Evolutionary conservation across 371 early-diverging fungal genomes (phyloP), one percentile per base, ranked within the genome.

Genomic region (Saksenaea vasiformis): DNA sequence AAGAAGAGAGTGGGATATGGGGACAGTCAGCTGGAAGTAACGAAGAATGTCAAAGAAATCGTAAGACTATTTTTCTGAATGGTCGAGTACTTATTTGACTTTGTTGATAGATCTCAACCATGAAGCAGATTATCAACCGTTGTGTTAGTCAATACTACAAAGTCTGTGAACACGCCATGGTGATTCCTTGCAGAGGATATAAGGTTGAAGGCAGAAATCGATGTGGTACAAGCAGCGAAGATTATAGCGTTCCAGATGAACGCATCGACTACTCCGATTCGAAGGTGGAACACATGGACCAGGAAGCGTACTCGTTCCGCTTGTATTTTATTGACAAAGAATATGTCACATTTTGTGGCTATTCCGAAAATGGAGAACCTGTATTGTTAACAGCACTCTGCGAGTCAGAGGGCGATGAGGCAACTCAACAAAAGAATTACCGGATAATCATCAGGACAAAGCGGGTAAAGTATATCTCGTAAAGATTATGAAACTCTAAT

Each of bases 341-440:
- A 0, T 80, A 80, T 56, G 62, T 61, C 17, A 77, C 78, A 9
- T 69, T 77, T 43, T 64, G 75, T 34, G 80, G 80, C 0, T 65
- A 73, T n/a, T 57, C 61, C 14, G 39, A 54, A 22, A 57, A 59
- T 10, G 28, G 43, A 8, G 66, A 68, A 10, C 61, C 66, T 17
- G 35, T 64, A 15, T 5, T 72, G 38, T 31, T 69, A 19, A 56
- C 69, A 10, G 54, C 62, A 13, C 10, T 66, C n/a, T 62, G 70
- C 35, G 70, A 69, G n/a, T 31, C 31, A 11, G 47, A 65, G 62
- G 10, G 31, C 35, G 17, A 61, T 55, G 26, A 38, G 41, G 15
- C 37, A 14, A 17, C 43, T 22, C 38, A 43, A 26, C 60, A 67
- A 38, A 66, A 51, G 31, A 67, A 64, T 11, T 80, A 71, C 62